Percentiles rank a stretch among this genome's conserved stretches.
Evolutionary conservation across 306 rosid genomes (phyloP).

Genomic region (Castanea sativa): DNA sequence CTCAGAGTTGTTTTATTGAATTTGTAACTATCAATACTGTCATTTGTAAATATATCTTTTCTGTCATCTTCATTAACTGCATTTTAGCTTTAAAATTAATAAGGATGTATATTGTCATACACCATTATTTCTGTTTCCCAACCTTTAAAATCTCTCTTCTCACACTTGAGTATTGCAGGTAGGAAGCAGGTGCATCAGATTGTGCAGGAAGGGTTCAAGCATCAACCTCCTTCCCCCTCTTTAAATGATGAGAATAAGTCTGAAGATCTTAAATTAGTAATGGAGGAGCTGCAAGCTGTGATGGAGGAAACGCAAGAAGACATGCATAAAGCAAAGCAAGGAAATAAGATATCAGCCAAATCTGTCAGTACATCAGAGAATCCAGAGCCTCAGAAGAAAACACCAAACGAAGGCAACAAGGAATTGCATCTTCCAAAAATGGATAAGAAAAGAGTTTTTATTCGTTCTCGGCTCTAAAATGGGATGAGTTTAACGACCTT

Average conservation of each 20-base stretch:
- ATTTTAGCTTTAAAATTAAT: too few species aligned
- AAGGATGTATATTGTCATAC: too few species aligned
- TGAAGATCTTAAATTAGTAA: slow-evolving; percentile 37
- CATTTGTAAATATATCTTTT: background rate
- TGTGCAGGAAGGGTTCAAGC: slow-evolving; percentile 37
- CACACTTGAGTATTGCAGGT: slow-evolving; percentile 39
- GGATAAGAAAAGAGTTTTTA: slow-evolving; percentile 54
- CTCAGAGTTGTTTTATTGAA: background rate
- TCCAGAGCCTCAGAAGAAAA: slow-evolving; percentile 38
- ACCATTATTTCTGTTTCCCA: background rate
- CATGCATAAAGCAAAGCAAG: slow-evolving; percentile 33
- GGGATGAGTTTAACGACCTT: background rate
- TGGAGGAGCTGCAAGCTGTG: slow-evolving; percentile 28
- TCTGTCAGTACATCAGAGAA: slow-evolving; percentile 32
- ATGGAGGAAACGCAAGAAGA: slow-evolving; percentile 37
- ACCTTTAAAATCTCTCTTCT: background rate
- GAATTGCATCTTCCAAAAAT: slow-evolving; percentile 32
- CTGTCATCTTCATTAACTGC: background rate
- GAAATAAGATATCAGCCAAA: slow-evolving; percentile 34
- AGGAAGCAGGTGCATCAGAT: slow-evolving; percentile 42
- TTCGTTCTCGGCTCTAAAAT: slow-evolving; percentile 64
- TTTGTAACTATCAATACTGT: background rate
- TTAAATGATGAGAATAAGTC: slow-evolving; percentile 34
- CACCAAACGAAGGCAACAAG: slow-evolving; percentile 33
- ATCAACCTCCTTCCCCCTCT: slow-evolving; percentile 30